These are phyloP conservation scores for Colletotrichum somersetense DNA, from an alignment of 2,329 filamentous ascomycete species.

Conservation along the genomic window DNA sequence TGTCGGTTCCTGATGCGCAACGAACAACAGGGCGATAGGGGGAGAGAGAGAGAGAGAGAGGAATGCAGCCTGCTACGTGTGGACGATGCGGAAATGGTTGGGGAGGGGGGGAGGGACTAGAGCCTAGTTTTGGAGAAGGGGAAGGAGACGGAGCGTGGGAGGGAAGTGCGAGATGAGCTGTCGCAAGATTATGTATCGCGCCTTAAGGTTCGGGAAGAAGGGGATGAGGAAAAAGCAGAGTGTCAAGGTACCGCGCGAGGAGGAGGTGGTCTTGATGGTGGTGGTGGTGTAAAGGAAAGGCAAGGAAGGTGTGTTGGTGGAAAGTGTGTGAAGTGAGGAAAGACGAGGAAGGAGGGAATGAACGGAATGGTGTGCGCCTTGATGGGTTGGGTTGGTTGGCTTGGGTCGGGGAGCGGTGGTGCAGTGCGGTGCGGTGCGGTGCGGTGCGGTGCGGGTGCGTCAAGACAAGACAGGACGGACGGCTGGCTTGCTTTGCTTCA, in stretches of 20 bases:
- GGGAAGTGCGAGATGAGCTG: conserved; percentile 36
- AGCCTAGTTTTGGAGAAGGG: conserved; percentile 22
- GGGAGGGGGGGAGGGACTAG: conserved; percentile 9
- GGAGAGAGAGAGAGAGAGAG: background rate
- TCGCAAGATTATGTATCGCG: conserved; percentile 44
- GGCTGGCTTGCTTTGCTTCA: conserved; percentile 26
- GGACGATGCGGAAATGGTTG: conserved; percentile 30
- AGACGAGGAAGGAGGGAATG: conserved; percentile 12
- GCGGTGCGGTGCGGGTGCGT: conserved; percentile 38
- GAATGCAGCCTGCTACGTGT: conserved; percentile 38
- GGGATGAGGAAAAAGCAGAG: conserved; percentile 21
- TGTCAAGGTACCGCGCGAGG: conserved; percentile 33
- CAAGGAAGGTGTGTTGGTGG: conserved; percentile 41
- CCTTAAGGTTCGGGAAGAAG: conserved; percentile 36
- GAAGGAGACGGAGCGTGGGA: conserved; percentile 20
- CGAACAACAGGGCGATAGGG: conserved; percentile 13
- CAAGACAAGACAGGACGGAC: conserved; percentile 37
- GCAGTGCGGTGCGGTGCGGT: conserved; percentile 28
- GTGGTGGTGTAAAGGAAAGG: conserved; percentile 30
- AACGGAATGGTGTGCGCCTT: conserved; percentile 37
- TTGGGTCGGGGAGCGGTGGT: conserved; percentile 33
- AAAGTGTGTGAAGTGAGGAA: conserved; percentile 38
- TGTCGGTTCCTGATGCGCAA: conserved; percentile 26
- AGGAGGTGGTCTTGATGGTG: conserved; percentile 27
- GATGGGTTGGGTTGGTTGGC: conserved; percentile 37